A percentile compares a stretch with the other conserved stretches of the same genome.
These are phyloP conservation scores for Erodium trifolium DNA, from an alignment of 441 rosid genomes.

Conservation along the genomic window DNA sequence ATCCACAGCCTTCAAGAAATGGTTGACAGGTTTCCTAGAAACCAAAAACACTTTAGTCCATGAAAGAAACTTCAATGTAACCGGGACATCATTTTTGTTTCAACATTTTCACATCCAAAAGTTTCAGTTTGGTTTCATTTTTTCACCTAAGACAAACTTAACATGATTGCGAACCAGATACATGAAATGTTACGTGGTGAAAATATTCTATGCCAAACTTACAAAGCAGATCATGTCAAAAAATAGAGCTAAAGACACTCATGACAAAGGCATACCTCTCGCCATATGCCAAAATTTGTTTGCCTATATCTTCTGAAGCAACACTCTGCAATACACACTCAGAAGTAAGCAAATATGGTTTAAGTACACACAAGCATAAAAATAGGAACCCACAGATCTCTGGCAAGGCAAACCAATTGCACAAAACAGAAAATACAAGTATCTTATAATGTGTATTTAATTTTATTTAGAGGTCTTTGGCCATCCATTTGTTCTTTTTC, in stretches of 20 bases:
- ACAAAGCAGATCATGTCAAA: neutral
- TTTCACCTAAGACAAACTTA: neutral
- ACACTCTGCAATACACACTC: constrained; percentile 19
- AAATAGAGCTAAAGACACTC: neutral
- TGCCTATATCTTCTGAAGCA: constrained; percentile 24
- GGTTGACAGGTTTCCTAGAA: constrained; percentile 22
- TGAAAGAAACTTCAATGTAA: neutral
- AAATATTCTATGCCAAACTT: neutral
- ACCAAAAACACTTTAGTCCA: neutral
- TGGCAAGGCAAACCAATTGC: too few species aligned
- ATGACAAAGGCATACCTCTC: constrained; percentile 18
- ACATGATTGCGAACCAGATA: too few species aligned
- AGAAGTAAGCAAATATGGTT: neutral
- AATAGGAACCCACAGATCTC: neutral
- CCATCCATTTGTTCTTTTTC: neutral
- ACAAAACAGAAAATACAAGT: too few species aligned
- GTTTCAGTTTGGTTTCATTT: neutral
- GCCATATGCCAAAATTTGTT: constrained; percentile 24
- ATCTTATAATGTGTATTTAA: too few species aligned
- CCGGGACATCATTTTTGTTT: too few species aligned
- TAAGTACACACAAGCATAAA: neutral
- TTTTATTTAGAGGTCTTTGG: neutral
- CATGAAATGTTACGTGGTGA: too few species aligned
- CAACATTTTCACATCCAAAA: neutral
- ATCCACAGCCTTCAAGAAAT: constrained; percentile 20